Percentiles rank a stretch among this genome's conserved stretches.
These are phyloP conservation scores for Cytospora piceae DNA, from an alignment of 2,329 filamentous ascomycete species.

Conservation along the genomic window DNA sequence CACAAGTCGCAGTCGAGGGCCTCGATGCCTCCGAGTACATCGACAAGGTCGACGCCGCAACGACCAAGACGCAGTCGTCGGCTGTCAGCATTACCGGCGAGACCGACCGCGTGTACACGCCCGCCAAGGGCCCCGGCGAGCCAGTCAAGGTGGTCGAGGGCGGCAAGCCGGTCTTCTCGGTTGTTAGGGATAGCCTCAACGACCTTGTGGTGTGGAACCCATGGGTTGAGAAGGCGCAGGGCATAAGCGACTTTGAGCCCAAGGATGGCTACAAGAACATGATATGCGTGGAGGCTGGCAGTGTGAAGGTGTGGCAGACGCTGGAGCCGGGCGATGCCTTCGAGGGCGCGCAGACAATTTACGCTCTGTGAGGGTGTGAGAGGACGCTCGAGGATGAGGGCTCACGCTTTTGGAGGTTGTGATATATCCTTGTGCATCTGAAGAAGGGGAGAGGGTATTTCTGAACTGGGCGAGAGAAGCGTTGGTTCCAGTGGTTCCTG, in stretches of 20 bases:
- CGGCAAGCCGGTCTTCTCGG: constrained; percentile 67
- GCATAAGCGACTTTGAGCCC: constrained; percentile 85
- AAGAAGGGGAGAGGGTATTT: not conserved
- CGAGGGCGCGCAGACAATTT: constrained; percentile 64
- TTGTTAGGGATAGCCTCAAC: constrained; percentile 81
- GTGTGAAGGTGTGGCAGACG: constrained; percentile 79
- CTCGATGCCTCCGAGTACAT: constrained; percentile 76
- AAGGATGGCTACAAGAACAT: constrained; percentile 91
- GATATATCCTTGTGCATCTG: constrained; percentile 6
- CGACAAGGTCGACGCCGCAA: constrained; percentile 77
- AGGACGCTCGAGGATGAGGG: not conserved
- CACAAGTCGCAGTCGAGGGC: constrained; percentile 71
- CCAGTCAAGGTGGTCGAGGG: constrained; percentile 64
- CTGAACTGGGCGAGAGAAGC: not conserved
- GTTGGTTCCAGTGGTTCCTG: not conserved
- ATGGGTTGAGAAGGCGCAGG: constrained; percentile 81
- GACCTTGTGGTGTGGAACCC: constrained; percentile 98
- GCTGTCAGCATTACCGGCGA: constrained; percentile 74
- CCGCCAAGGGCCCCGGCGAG: constrained; percentile 61
- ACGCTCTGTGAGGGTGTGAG: constrained; percentile 38
- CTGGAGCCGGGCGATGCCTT: constrained; percentile 77
- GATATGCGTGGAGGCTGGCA: constrained; percentile 91
- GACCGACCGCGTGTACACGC: constrained; percentile 87
- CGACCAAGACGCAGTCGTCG: constrained; percentile 66
- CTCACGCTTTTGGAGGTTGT: constrained; percentile 22